Evolutionary conservation across 768 basidiomycete genomes (phyloP).

Genomic region (Hemileccinum impolitum): DNA sequence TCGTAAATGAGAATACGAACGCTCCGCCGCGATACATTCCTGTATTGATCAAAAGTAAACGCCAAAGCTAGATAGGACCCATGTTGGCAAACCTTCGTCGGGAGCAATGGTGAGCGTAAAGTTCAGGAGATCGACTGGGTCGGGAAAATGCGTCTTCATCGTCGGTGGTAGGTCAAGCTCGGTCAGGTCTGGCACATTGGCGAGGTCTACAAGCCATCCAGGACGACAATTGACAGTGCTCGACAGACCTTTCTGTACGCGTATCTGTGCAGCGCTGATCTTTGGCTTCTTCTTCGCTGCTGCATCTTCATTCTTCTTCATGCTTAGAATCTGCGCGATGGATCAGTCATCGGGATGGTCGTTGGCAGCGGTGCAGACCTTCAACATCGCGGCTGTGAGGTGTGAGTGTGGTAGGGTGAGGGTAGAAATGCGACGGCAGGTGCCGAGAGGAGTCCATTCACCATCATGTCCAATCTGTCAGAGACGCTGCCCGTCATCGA

Average conservation of each 20-base stretch:
- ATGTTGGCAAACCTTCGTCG: conserved; percentile 74
- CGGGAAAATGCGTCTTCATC: conserved; percentile 93
- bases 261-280: conserved; percentile 96
- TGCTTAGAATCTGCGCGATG: conserved; percentile 83
- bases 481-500: conserved; percentile 69
- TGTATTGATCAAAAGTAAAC: conserved; percentile 29
- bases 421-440: conserved; percentile 28
- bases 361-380: conserved; percentile 28
- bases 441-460: conserved; percentile 20
- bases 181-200: conserved; percentile 68
- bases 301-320: conserved; percentile 99
- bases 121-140: conserved; percentile 93
- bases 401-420: conserved; percentile 21
- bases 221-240: background rate
- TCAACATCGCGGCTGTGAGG: conserved; percentile 37
- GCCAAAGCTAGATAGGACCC: conserved; percentile 1
- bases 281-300: conserved; percentile 98
- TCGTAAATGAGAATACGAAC: conserved; percentile 91
- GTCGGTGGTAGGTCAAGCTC: conserved; percentile 94
- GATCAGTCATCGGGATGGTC: conserved; percentile 6
- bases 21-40: conserved; percentile 98
- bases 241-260: conserved; percentile 93
- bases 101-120: conserved; percentile 94
- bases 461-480: conserved; percentile 40
- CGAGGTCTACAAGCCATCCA: conserved; percentile 1